Evolutionary conservation across 768 basidiomycete genomes (phyloP).

Genomic region (Lactifluus subvellereus): DNA sequence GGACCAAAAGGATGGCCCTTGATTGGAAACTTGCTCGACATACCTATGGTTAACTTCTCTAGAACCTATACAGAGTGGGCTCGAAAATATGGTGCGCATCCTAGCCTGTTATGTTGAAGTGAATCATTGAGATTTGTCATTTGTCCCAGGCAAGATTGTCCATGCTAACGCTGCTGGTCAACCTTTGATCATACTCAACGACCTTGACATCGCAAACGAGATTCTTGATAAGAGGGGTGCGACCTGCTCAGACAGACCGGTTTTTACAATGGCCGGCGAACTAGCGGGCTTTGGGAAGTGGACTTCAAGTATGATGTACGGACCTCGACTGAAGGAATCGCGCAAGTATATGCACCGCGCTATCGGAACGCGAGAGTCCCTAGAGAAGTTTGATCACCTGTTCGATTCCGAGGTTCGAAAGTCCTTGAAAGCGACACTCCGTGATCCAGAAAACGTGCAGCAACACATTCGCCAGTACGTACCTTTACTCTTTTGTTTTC

Average conservation of each 20-base stretch:
- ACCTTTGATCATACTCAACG: conserved; percentile 2
- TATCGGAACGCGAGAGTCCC: background rate
- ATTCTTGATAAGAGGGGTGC: conserved; percentile 3
- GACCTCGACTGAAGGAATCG: background rate
- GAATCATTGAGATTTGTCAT: too few species aligned
- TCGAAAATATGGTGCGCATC: background rate
- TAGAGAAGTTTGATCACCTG: background rate
- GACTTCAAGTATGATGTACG: background rate
- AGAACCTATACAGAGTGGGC: conserved; percentile 1
- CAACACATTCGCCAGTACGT: conserved; percentile 6
- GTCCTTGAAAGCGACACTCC: background rate
- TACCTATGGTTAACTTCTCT: background rate
- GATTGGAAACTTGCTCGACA: conserved; percentile 8
- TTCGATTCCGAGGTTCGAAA: conserved; percentile 1
- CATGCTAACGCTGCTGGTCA: background rate
- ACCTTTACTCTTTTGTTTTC: background rate
- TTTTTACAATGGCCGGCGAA: background rate
- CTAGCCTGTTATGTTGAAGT: background rate
- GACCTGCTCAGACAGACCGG: background rate
- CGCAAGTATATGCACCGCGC: conserved; percentile 5
- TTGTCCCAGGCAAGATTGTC: conserved; percentile 2
- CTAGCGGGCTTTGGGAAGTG: background rate
- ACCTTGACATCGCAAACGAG: conserved; percentile 2
- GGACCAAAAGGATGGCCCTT: conserved; percentile 12
- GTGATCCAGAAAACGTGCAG: background rate